Evolutionary conservation across 2,329 filamentous ascomycete genomes (phyloP).

Genomic region (Colletotrichum paranaense): DNA sequence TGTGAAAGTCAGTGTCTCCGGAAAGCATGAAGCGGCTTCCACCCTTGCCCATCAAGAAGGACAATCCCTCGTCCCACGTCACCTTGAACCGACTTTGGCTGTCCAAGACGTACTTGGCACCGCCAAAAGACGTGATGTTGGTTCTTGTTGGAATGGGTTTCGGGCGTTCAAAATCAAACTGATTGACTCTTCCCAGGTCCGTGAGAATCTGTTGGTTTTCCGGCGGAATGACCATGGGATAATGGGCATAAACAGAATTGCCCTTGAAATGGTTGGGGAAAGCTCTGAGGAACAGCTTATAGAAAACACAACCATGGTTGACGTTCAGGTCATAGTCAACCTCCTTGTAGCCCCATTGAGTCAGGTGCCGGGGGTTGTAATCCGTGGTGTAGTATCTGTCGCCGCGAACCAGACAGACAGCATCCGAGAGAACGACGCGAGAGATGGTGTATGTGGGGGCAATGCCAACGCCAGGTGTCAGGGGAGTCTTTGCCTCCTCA

Average conservation of each 20-base stretch:
- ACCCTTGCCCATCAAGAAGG: conserved; percentile 68
- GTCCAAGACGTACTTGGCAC: conserved; percentile 70
- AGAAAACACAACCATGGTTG: conserved; percentile 86
- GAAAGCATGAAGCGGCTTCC: conserved; percentile 68
- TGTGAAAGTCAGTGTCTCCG: conserved; percentile 60
- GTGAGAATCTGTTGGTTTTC: conserved; percentile 80
- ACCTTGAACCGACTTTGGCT: conserved; percentile 72
- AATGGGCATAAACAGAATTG: conserved; percentile 86
- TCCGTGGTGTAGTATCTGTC: conserved; percentile 85
- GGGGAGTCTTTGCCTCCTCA: conserved; percentile 79
- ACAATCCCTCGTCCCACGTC: conserved; percentile 72
- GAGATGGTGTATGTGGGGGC: conserved; percentile 82
- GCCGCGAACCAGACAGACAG: conserved; percentile 81
- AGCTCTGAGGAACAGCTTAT: conserved; percentile 83
- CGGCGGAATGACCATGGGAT: conserved; percentile 75
- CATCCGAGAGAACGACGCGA: conserved; percentile 80
- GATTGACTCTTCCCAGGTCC: conserved; percentile 71
- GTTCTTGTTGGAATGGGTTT: conserved; percentile 60
- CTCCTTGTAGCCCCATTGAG: conserved; percentile 86
- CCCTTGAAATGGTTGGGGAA: conserved; percentile 84
- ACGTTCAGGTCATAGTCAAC: conserved; percentile 77
- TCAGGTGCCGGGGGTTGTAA: conserved; percentile 78
- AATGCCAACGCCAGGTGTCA: conserved; percentile 80
- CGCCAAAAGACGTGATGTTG: conserved; percentile 70
- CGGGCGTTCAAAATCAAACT: conserved; percentile 78